These are phyloP conservation scores for Phytophthora hibernalis DNA, from an alignment of 352 stramenopile genomes.

Conservation along the genomic window DNA sequence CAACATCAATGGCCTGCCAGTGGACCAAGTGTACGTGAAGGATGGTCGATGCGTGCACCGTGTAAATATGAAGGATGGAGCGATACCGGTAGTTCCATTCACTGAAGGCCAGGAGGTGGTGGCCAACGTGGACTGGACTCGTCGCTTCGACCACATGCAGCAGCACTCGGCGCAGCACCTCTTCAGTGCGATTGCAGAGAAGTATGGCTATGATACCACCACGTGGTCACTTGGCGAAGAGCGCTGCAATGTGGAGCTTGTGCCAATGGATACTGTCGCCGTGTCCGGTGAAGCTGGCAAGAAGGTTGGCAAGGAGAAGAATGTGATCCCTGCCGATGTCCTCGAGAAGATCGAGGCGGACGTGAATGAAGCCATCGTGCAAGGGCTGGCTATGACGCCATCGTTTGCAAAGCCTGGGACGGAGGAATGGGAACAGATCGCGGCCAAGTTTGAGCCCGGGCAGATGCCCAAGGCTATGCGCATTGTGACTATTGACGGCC, in stretches of 20 bases:
- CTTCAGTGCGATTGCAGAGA: slow-evolving; percentile 84
- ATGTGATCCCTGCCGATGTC: slow-evolving; percentile 42
- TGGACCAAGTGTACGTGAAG: slow-evolving; percentile 72
- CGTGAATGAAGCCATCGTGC: slow-evolving; percentile 81
- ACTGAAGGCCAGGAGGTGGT: slow-evolving; percentile 56
- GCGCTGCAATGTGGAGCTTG: slow-evolving; percentile 83
- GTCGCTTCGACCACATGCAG: slow-evolving; percentile 90
- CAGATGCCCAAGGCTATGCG: slow-evolving; percentile 76
- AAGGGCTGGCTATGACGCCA: slow-evolving; percentile 60
- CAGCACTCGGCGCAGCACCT: slow-evolving; percentile 92
- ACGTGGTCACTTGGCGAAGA: slow-evolving; percentile 82
- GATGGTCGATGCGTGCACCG: slow-evolving; percentile 73
- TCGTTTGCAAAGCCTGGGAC: slow-evolving; percentile 63
- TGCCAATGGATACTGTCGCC: slow-evolving; percentile 39
- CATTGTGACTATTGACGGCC: slow-evolving; percentile 82
- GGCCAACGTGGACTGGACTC: slow-evolving; percentile 73
- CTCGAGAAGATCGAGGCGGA: slow-evolving; percentile 70
- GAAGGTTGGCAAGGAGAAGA: slow-evolving; percentile 48
- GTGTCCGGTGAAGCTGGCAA: slow-evolving; percentile 19
- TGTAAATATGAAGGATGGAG: slow-evolving; percentile 35
- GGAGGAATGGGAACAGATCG: slow-evolving; percentile 62
- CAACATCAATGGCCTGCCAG: slow-evolving; percentile 47
- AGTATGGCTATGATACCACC: slow-evolving; percentile 73
- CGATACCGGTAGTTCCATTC: slow-evolving; percentile 44
- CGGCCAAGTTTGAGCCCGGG: slow-evolving; percentile 61